Evolutionary conservation across 179 eudicot genomes (phyloP), one percentile per base, ranked within the genome.

Genomic region (Corrigiola litoralis): DNA sequence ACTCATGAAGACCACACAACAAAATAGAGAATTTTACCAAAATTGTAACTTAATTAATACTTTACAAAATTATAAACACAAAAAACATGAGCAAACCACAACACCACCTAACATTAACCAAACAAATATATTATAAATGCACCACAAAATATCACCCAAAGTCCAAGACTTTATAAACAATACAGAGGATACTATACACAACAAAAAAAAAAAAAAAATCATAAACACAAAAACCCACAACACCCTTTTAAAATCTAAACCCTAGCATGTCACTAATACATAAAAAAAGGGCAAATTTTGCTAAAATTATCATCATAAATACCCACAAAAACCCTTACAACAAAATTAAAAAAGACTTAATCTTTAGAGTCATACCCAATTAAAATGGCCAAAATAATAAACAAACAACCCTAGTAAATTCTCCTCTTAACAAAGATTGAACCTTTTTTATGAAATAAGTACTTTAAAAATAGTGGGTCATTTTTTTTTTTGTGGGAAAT

Each of bases 311-410:
- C 52, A 27, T 10, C 38, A 44, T n/a, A 17, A n/a, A 61, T 44
- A 24, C 41, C 41, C 38, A 33, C 7, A 31, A 45, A 59, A 61
- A 61, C 66, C 66, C 53, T 1, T 28, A 2, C 0, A 17, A 31
- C 16, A 18, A 61, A 45, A n/a, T 29, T 28, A 17, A 61, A 56
- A 61, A 61, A 31, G 66, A 61, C 50, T 29, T 7, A 21, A 46
- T 44, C 25, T 61, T 61, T 17, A 20, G 18, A 11, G 6, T 4
- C 10, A 8, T 61, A 61, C 66, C 66, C 28, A n/a, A 11, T 41
- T 0, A 16, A 12, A 27, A 41, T 2, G 20, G 44, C 28, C 7
- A 3, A 18, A 12, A 14, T 2, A 24, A 33, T 16, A 14, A 1
- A 40, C 9, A 20, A 5, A 41, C 14, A 44, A 16, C 24, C 51